phyloP scores from a whole-genome alignment of 2,329 filamentous ascomycete species.

The Aspergillus sp. region DNA sequence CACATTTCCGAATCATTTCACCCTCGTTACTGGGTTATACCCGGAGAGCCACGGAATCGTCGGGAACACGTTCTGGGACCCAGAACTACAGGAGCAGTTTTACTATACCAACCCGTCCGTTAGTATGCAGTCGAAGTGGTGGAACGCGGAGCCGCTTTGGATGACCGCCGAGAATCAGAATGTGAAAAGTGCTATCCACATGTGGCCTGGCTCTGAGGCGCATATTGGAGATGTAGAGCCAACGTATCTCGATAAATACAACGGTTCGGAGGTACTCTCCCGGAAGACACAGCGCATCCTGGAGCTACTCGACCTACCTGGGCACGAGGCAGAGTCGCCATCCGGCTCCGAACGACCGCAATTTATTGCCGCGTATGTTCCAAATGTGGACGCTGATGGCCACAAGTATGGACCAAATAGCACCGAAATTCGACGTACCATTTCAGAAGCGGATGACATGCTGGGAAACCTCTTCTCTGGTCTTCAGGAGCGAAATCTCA shows the following conservation, averaged over 20 bases:
- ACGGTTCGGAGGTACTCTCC: constrained; percentile 70
- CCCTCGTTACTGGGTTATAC: constrained; percentile 85
- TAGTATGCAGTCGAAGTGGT: constrained; percentile 87
- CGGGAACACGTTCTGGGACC: constrained; percentile 94
- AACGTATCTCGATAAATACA: constrained; percentile 80
- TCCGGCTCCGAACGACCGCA: constrained; percentile 69
- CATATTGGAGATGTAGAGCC: constrained; percentile 74
- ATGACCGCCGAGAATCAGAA: constrained; percentile 83
- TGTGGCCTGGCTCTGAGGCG: constrained; percentile 98
- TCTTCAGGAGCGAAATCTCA: constrained; percentile 78
- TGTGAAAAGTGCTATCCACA: constrained; percentile 80
- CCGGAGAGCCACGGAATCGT: constrained; percentile 92
- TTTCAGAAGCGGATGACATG: constrained; percentile 79
- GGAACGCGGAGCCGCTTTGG: constrained; percentile 93
- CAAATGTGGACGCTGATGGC: constrained; percentile 83
- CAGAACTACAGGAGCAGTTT: constrained; percentile 73
- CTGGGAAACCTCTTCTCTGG: constrained; percentile 73
- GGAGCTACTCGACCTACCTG: constrained; percentile 80
- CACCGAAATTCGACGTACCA: constrained; percentile 80
- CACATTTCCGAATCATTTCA: constrained; percentile 96
- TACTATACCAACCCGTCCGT: constrained; percentile 76
- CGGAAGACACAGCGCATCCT: constrained; percentile 79
- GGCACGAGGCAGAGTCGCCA: constrained; percentile 59
- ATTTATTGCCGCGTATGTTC: constrained; percentile 91
- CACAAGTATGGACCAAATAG: constrained; percentile 92